A percentile compares a stretch with the other conserved stretches of the same genome.
Conservation (phyloP, 1,139 yeast genomes). For the Hansenula anomala region DNA sequence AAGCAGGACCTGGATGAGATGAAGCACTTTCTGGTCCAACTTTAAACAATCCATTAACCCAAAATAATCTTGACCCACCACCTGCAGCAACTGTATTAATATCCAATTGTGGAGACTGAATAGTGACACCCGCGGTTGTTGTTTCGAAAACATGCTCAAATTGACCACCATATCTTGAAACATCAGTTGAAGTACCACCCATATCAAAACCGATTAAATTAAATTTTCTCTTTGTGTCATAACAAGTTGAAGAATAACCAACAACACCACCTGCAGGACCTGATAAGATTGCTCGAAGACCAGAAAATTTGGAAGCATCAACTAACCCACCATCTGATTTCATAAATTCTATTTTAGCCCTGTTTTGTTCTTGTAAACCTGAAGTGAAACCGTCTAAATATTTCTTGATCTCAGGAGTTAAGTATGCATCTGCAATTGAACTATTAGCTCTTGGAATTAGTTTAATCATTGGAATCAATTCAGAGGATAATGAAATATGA, state of each 20-base stretch:
- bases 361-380: slow-evolving; percentile 45
- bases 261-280: slow-evolving; percentile 67
- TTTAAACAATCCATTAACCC: slow-evolving; percentile 49
- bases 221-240: slow-evolving; percentile 32
- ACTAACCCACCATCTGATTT: slow-evolving; percentile 60
- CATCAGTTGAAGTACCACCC: slow-evolving; percentile 64
- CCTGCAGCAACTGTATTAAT: slow-evolving; percentile 61
- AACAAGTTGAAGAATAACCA: slow-evolving; percentile 50
- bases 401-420: slow-evolving; percentile 66
- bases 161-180: slow-evolving; percentile 42
- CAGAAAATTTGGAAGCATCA: slow-evolving; percentile 43
- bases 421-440: slow-evolving; percentile 70
- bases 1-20: slow-evolving; percentile 62
- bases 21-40: slow-evolving; percentile 61
- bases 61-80: slow-evolving; percentile 50
- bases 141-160: slow-evolving; percentile 54
- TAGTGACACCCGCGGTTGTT: slow-evolving; percentile 50
- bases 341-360: slow-evolving; percentile 45
- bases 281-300: slow-evolving; percentile 48
- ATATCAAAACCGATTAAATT: slow-evolving; percentile 56
- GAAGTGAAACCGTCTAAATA: slow-evolving; percentile 56
- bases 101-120: slow-evolving; percentile 54
- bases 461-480: slow-evolving; percentile 71
- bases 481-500: slow-evolving; percentile 60
- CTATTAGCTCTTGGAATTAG: slow-evolving; percentile 69